These are phyloP conservation scores for Sinapis alba DNA, from an alignment of 441 rosid species.

Conservation along the genomic window DNA sequence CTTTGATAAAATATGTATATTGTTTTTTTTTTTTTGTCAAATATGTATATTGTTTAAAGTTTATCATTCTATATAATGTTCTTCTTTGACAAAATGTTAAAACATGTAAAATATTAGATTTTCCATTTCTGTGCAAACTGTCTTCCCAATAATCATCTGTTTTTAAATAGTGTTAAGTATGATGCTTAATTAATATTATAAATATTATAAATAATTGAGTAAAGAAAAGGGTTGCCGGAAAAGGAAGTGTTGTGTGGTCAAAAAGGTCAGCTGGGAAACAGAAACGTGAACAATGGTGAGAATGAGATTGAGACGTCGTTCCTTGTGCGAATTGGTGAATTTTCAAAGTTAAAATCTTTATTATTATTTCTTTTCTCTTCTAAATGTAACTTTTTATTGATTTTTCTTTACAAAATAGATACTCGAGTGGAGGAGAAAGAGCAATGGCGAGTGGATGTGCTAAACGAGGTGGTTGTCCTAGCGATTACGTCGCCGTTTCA, in stretches of 20 bases:
- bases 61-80: too few relatives aligned
- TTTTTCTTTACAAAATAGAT: not conserved
- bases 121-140: not conserved
- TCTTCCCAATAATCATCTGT: too few relatives aligned
- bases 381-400: conserved; percentile 10
- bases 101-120: not conserved
- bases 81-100: too few relatives aligned
- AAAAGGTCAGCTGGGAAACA: conserved; percentile 21
- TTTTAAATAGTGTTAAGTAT: too few relatives aligned
- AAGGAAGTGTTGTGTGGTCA: conserved; percentile 22
- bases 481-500: conserved; percentile 74
- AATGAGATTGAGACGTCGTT: conserved; percentile 29
- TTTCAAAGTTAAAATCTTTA: not conserved
- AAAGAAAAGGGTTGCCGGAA: not conserved
- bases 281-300: conserved; percentile 32
- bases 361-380: not conserved
- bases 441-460: conserved; percentile 62
- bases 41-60: too few relatives aligned
- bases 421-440: not conserved
- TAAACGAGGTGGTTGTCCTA: conserved; percentile 73
- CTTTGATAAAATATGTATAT: too few relatives aligned
- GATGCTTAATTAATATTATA: not conserved
- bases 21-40: too few relatives aligned
- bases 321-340: not conserved
- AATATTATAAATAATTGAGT: not conserved